Conservation (phyloP, 2,329 filamentous ascomycete species). For the Didymella keratinophila region DNA sequence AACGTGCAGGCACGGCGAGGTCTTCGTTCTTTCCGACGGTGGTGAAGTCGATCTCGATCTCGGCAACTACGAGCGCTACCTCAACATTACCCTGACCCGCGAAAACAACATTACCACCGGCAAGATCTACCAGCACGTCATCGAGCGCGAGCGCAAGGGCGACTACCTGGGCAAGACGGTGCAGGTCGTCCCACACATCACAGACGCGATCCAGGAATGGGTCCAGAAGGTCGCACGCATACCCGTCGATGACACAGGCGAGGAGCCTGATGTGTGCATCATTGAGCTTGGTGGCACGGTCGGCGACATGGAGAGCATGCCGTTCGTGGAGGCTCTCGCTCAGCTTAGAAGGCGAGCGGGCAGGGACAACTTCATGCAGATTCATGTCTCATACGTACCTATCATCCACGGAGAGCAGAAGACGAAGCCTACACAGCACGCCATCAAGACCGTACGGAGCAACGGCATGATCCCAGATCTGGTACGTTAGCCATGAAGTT, state of each 20-base stretch:
- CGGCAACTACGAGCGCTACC: slow-evolving; percentile 81
- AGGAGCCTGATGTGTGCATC: slow-evolving; percentile 91
- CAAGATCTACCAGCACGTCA: slow-evolving; percentile 92
- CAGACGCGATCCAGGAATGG: slow-evolving; percentile 91
- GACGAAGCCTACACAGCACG: slow-evolving; percentile 95
- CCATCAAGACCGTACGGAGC: slow-evolving; percentile 83
- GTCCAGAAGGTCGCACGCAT: slow-evolving; percentile 85
- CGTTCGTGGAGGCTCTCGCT: slow-evolving; percentile 86
- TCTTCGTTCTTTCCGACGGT: slow-evolving; percentile 85
- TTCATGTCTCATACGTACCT: slow-evolving; percentile 89
- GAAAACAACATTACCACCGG: slow-evolving; percentile 98
- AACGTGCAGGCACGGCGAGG: slow-evolving; percentile 76
- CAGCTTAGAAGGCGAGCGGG: slow-evolving; percentile 78
- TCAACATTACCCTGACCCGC: slow-evolving; percentile 79
- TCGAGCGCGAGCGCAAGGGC: slow-evolving; percentile 73
- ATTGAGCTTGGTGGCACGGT: slow-evolving; percentile 75
- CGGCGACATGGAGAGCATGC: slow-evolving; percentile 84
- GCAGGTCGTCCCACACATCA: slow-evolving; percentile 92
- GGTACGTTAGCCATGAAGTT: slow-evolving; percentile 53
- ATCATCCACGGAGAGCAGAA: slow-evolving; percentile 82
- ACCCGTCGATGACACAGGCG: slow-evolving; percentile 83
- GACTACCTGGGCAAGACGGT: slow-evolving; percentile 90
- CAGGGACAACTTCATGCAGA: slow-evolving; percentile 83
- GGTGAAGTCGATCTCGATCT: slow-evolving; percentile 79
- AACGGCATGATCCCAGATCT: slow-evolving; percentile 71